Percentiles rank a stretch among this genome's conserved stretches.
Evolutionary conservation across 1,284 basidiomycete species (phyloP).

Genomic region (Amylostereum areolatum): DNA sequence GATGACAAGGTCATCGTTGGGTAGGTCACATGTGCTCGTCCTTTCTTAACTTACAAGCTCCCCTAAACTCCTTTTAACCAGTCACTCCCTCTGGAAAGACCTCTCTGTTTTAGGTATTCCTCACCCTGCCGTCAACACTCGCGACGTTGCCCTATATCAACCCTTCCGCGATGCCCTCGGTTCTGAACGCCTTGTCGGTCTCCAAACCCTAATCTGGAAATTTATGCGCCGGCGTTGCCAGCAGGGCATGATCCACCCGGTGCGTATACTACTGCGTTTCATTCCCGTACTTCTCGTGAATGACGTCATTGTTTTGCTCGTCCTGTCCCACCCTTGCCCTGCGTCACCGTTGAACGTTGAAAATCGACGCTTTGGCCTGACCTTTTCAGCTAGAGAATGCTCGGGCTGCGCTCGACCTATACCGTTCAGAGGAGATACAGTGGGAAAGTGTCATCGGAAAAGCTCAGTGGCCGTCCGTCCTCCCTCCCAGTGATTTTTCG

Average conservation of each 20-base stretch:
- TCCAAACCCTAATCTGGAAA: slow-evolving; percentile 74
- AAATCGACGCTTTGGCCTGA: no score
- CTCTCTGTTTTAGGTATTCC: slow-evolving; percentile 75
- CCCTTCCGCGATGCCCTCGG: slow-evolving; percentile 69
- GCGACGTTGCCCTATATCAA: slow-evolving; percentile 75
- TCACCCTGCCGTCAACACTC: slow-evolving; percentile 72
- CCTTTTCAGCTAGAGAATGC: slow-evolving; percentile 56
- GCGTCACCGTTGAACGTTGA: no score
- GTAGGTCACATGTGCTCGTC: no score
- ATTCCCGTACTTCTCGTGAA: no score
- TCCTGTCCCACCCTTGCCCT: no score
- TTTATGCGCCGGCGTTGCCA: slow-evolving; percentile 72
- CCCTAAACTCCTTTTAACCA: slow-evolving; percentile 16
- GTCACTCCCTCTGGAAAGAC: slow-evolving; percentile 74
- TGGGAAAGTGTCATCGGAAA: slow-evolving; percentile 61
- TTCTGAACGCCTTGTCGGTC: slow-evolving; percentile 58
- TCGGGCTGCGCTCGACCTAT: slow-evolving; percentile 69
- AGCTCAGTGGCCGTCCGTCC: slow-evolving; percentile 66
- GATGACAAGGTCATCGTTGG: no score
- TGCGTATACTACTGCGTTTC: no score
- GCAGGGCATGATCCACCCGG: slow-evolving; percentile 54
- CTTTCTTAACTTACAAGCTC: no score
- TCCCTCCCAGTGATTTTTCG: slow-evolving; percentile 74
- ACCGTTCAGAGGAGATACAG: slow-evolving; percentile 58
- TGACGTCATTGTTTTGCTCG: no score